phyloP scores from a whole-genome alignment of 768 basidiomycete genomes.

The Mycena indigotica region DNA sequence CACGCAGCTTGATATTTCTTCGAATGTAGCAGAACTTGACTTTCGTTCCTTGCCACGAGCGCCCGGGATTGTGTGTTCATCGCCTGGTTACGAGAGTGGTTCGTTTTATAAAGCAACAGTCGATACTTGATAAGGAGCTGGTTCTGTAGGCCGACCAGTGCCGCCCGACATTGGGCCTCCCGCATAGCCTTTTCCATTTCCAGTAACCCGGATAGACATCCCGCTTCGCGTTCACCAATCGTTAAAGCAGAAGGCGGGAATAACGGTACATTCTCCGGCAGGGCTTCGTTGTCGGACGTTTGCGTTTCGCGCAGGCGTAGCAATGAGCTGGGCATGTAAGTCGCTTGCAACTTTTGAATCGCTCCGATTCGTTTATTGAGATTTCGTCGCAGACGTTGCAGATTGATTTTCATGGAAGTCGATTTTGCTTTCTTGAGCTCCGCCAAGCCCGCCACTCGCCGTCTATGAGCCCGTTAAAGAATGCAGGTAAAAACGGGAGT shows the following conservation, averaged over 20 bases:
- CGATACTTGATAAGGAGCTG: slow-evolving; percentile 7
- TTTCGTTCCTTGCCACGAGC: slow-evolving; percentile 5
- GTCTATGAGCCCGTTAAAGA: neutral
- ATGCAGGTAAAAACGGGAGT: neutral
- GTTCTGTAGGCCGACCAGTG: slow-evolving; percentile 1
- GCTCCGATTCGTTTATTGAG: neutral
- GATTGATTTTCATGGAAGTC: neutral
- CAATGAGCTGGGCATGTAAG: neutral
- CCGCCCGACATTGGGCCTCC: slow-evolving; percentile 11
- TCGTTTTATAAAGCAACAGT: neutral
- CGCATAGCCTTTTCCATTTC: slow-evolving; percentile 1
- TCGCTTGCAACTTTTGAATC: slow-evolving; percentile 4
- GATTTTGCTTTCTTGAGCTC: slow-evolving; percentile 10
- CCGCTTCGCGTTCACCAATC: neutral
- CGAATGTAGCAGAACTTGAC: slow-evolving; percentile 1
- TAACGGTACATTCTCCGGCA: slow-evolving; percentile 1
- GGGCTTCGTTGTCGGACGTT: neutral
- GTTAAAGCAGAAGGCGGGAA: slow-evolving; percentile 8
- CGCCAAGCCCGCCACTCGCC: neutral
- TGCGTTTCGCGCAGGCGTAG: neutral
- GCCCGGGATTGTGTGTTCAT: slow-evolving; percentile 9
- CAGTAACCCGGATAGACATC: neutral
- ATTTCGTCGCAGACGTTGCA: neutral
- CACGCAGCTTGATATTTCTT: slow-evolving; percentile 11
- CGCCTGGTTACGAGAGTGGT: slow-evolving; percentile 3